Base-by-base conservation (phyloP, 2,329 filamentous ascomycete species). In the Parafenestella ontariensis region DNA sequence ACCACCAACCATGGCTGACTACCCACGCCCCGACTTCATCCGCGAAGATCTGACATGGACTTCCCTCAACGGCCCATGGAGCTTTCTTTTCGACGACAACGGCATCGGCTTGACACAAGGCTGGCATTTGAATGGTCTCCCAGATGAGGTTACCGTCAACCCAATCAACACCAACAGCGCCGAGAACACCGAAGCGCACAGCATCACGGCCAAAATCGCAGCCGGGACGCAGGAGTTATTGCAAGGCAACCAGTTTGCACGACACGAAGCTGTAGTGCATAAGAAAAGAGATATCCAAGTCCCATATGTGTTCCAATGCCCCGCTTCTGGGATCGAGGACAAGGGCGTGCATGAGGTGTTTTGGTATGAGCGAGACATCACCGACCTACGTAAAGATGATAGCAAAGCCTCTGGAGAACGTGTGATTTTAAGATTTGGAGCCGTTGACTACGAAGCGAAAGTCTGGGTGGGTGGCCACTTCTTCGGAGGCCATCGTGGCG, bases 21-120 rank as follows among this genome's bases (percentile, higher is more conserved):
- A 90, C 62, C 87, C 87, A 21, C 85, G 87, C 49, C 86, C 87
- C 1, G 87, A 89, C 73, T 89, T 89, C 70, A 69, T 82, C 49
- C 85, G 86, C 49, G 72, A 76, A 28, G 67, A 77, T 23, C 78
- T 87, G 24, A 79, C 77, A 41, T 89, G 87, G 87, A 71, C 76
- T 36, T 83, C 83, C 1, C 81, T 89, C 42, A 84, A 89, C 59
- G 86, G 87, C 0, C 75, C 79, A 5, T 89, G 87, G 87, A 78
- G 81, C 52, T 86, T 89, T 64, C 71, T 85, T 42, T 89, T 89
- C 55, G 87, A 90, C 69, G 87, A 89, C 64, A 76, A 82, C 45
- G 86, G 89, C 64, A 68, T 79, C 40, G 87, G 87, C 0, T 75
- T 86, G 1, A 53, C 65, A 3, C 69, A 81, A 23, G 65, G 72